Evolutionary conservation across 2,329 filamentous ascomycete species (phyloP).

Genomic region (Aspergillus sp.): DNA sequence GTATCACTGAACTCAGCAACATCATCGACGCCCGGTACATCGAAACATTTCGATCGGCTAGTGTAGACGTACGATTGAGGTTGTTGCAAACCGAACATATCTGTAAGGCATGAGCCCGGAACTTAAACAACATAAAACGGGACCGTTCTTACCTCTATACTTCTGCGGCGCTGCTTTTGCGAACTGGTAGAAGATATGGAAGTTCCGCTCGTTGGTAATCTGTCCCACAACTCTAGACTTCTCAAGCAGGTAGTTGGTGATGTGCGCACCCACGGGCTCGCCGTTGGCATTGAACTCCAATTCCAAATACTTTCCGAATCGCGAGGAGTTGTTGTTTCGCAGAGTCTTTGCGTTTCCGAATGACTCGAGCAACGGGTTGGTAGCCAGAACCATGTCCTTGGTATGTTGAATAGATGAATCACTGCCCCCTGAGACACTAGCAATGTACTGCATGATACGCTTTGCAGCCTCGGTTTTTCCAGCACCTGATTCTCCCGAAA

Average conservation of each 20-base stretch:
- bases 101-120: conserved; percentile 27
- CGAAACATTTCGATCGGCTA: conserved; percentile 87
- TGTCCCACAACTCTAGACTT: conserved; percentile 94
- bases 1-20: conserved; percentile 84
- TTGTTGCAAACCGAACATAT: conserved; percentile 84
- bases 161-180: conserved; percentile 86
- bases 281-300: conserved; percentile 90
- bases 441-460: conserved; percentile 99
- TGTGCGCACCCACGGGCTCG: conserved; percentile 92
- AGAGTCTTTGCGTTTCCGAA: conserved; percentile 98
- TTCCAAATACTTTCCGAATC: conserved; percentile 97
- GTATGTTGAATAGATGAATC: conserved; percentile 89
- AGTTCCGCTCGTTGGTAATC: conserved; percentile 92
- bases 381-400: conserved; percentile 99
- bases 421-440: conserved; percentile 82
- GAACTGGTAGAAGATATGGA: conserved; percentile 99
- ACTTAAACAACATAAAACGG: conserved; percentile 4
- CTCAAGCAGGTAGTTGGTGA: conserved; percentile 96
- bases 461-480: conserved; percentile 99
- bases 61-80: conserved; percentile 93
- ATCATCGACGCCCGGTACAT: conserved; percentile 93
- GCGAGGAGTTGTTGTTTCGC: conserved; percentile 96
- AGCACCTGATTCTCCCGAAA: conserved; percentile 95
- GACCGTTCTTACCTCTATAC: conserved; percentile 56
- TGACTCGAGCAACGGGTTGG: conserved; percentile 92